These are phyloP conservation scores for Brachypodium distachyon DNA, from an alignment of 202 grass and related monocot species.

Conservation along the genomic window DNA sequence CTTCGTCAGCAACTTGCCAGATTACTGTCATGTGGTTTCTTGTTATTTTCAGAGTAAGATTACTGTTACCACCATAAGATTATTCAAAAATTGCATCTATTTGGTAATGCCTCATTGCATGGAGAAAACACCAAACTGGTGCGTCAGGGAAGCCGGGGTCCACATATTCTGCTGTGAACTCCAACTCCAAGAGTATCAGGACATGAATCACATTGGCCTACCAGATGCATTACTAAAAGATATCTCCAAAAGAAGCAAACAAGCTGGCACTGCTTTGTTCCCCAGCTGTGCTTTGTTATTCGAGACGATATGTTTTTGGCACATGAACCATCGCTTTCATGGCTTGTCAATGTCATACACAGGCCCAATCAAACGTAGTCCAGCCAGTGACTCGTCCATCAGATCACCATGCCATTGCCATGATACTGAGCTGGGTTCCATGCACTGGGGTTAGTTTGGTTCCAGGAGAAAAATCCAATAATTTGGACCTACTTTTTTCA, in stretches of 20 bases:
- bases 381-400: slow-evolving; percentile 18
- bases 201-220: slow-evolving; percentile 15
- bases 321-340: slow-evolving; percentile 24
- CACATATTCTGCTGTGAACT: slow-evolving; percentile 20
- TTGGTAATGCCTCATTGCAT: background rate
- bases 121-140: background rate
- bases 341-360: slow-evolving; percentile 38
- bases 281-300: background rate
- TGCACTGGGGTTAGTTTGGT: background rate
- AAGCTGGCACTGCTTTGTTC: background rate
- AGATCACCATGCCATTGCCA: slow-evolving; percentile 17
- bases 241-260: background rate
- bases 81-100: background rate
- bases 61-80: background rate
- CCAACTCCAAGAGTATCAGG: slow-evolving; percentile 19
- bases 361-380: background rate
- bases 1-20: background rate
- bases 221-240: slow-evolving; percentile 2
- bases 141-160: background rate
- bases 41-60: background rate
- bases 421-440: background rate
- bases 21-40: background rate
- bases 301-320: background rate
- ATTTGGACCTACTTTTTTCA: background rate
- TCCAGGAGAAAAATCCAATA: background rate